phyloP scores from a whole-genome alignment of 129 eudicot genomes.

The Cynara cardunculus region DNA sequence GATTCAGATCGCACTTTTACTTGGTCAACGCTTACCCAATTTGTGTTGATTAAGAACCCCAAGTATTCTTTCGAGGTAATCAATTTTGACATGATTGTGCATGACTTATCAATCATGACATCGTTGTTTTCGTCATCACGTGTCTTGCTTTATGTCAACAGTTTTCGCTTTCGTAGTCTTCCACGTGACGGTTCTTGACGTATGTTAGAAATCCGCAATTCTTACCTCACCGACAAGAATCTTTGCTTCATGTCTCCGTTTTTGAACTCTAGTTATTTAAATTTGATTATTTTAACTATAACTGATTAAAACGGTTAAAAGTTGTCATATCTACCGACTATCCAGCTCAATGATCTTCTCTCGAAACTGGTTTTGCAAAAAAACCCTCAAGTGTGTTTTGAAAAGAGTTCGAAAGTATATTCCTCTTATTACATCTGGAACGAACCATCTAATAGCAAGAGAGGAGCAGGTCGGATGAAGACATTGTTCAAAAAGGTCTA shows the following conservation, averaged over 20 bases:
- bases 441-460: not conserved
- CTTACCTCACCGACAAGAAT: not conserved
- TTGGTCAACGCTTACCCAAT: not conserved
- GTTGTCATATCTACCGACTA: not conserved
- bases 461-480: not conserved
- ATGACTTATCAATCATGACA: not conserved
- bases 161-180: not conserved
- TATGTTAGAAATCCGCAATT: not conserved
- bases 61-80: not conserved
- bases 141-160: not conserved
- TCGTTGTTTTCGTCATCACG: not conserved
- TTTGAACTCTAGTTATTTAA: not conserved
- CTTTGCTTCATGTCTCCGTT: not conserved
- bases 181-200: not conserved
- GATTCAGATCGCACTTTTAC: not conserved
- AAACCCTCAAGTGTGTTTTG: not conserved
- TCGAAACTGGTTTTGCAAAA: not conserved
- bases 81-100: not conserved
- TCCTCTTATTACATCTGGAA: not conserved
- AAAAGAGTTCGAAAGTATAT: not conserved
- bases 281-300: not conserved
- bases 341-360: not conserved
- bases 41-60: not conserved
- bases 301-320: not conserved
- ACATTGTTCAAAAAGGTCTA: too few species aligned